Conservation (phyloP, 495 filamentous ascomycete genomes). For the Xylaria longipes region DNA sequence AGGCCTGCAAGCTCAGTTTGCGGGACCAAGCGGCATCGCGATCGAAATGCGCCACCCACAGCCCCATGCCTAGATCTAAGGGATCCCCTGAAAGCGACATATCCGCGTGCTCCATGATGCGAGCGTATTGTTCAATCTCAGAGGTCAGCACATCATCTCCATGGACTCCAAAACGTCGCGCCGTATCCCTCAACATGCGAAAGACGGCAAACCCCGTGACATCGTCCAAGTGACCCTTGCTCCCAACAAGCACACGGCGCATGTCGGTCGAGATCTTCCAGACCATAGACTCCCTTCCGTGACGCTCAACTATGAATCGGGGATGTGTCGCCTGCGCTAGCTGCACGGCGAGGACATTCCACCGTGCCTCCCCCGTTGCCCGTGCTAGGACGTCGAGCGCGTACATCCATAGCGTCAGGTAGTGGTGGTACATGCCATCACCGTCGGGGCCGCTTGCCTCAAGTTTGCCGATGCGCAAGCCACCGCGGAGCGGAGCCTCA, state of each 20-base stretch:
- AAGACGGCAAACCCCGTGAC: slow-evolving; percentile 66
- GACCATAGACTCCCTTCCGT: slow-evolving; percentile 54
- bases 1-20: slow-evolving; percentile 50
- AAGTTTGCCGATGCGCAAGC: slow-evolving; percentile 68
- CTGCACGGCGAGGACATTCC: slow-evolving; percentile 62
- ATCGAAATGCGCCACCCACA: slow-evolving; percentile 69
- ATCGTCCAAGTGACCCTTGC: slow-evolving; percentile 68
- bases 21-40: slow-evolving; percentile 58
- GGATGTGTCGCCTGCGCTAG: slow-evolving; percentile 66
- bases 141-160: slow-evolving; percentile 46
- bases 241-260: slow-evolving; percentile 54
- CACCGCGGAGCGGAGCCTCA: slow-evolving; percentile 61
- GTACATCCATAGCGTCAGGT: slow-evolving; percentile 75
- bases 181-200: slow-evolving; percentile 58
- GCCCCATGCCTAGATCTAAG: slow-evolving; percentile 69
- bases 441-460: slow-evolving; percentile 59
- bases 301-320: slow-evolving; percentile 56
- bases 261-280: slow-evolving; percentile 70
- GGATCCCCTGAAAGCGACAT: slow-evolving; percentile 60
- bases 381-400: slow-evolving; percentile 65
- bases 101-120: slow-evolving; percentile 59
- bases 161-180: slow-evolving; percentile 34
- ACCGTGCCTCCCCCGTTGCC: slow-evolving; percentile 56
- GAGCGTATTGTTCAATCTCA: slow-evolving; percentile 66
- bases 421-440: slow-evolving; percentile 74